phyloP scores from a whole-genome alignment of 306 rosid species.

The Luffa acutangula region DNA sequence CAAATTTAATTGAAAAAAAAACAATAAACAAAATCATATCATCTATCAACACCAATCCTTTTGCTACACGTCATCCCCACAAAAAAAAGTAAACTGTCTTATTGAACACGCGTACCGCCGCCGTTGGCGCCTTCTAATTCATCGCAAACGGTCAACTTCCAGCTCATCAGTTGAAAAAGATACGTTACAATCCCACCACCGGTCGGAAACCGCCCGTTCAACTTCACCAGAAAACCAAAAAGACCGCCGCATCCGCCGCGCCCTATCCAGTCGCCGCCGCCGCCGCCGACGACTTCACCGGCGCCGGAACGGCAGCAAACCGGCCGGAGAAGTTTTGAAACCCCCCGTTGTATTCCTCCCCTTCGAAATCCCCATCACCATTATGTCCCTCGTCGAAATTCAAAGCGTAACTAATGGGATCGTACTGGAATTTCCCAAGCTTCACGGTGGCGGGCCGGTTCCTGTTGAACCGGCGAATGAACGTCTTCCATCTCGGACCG shows the following conservation, averaged over 20 bases:
- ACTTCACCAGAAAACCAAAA: neutral
- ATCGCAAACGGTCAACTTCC: neutral
- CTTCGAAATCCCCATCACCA: conserved; percentile 23
- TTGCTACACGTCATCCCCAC: neutral
- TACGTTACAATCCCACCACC: neutral
- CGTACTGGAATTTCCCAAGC: conserved; percentile 71
- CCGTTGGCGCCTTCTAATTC: neutral
- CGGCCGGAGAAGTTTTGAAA: conserved; percentile 59
- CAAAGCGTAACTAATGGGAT: conserved; percentile 71
- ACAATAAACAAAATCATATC: neutral
- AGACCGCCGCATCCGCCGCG: neutral
- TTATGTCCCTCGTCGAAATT: conserved; percentile 71
- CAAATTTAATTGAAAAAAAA: neutral
- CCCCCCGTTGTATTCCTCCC: conserved; percentile 16
- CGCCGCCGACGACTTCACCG: neutral
- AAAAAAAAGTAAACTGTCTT: neutral
- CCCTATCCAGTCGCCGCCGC: conserved; percentile 6
- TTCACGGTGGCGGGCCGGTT: conserved; percentile 29
- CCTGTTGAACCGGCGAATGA: conserved; percentile 62
- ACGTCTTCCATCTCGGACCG: conserved; percentile 92
- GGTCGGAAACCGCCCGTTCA: neutral
- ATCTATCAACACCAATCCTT: neutral
- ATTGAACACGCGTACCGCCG: neutral
- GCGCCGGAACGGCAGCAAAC: conserved; percentile 28
- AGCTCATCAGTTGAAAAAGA: conserved; percentile 7